Conservation (phyloP, 2,329 filamentous ascomycete species). For the Mollisiaceae sp. region DNA sequence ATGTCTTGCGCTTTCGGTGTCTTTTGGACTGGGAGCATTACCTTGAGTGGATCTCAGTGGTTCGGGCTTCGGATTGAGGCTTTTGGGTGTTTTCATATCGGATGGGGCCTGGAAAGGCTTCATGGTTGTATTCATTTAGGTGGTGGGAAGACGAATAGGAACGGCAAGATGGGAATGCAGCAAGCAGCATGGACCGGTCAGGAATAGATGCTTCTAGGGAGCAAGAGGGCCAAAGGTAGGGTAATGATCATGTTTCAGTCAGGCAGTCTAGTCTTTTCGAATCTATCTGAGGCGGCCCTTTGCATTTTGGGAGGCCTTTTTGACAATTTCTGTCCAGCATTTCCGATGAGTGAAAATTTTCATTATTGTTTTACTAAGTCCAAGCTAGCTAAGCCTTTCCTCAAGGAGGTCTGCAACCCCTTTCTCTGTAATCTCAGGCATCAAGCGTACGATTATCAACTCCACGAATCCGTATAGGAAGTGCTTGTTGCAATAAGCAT, state of each 20-base stretch:
- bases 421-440: constrained; percentile 82
- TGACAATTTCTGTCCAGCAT: constrained; percentile 24
- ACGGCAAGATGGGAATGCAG: constrained; percentile 18
- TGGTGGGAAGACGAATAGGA: neutral
- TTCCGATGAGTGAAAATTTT: neutral
- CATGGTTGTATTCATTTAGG: constrained; percentile 12
- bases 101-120: constrained; percentile 5
- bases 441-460: constrained; percentile 76
- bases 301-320: constrained; percentile 40
- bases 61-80: constrained; percentile 15
- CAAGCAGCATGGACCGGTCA: constrained; percentile 13
- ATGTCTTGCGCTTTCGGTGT: constrained; percentile 7
- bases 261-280: constrained; percentile 29
- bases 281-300: constrained; percentile 36
- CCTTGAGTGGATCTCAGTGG: constrained; percentile 13
- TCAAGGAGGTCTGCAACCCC: constrained; percentile 74
- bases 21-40: constrained; percentile 14
- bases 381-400: constrained; percentile 63
- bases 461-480: constrained; percentile 84
- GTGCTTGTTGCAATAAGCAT: constrained; percentile 92
- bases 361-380: constrained; percentile 3
- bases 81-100: constrained; percentile 16
- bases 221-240: constrained; percentile 19
- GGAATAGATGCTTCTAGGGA: constrained; percentile 14
- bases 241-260: constrained; percentile 27